Evolutionary conservation across 2,329 filamentous ascomycete genomes (phyloP), one percentile per base, ranked within the genome.

Genomic region (Alternaria sp.): DNA sequence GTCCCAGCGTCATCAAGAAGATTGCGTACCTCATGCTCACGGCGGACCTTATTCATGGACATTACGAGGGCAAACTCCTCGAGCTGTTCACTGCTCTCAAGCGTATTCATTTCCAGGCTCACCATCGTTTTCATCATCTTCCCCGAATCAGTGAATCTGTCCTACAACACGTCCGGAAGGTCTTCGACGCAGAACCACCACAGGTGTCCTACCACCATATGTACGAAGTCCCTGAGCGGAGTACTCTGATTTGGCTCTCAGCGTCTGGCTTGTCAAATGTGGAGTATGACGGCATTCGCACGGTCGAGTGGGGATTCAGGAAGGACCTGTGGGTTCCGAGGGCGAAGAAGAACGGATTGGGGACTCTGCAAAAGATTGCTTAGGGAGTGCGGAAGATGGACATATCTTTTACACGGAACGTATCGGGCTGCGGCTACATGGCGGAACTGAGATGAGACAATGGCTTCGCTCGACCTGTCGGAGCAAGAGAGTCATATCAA

Each of bases 391-490:
- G 0, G 37, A 41, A 3, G 37, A 11, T 41, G 33, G 15, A 0
- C n/a, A 41, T 3, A 0, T 3, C 37, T 18, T 41, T 1, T 3
- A 41, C 5, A n/a, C 8, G 21, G 20, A 3, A 14, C 3, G 25
- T 3, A 20, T 28, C n/a, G 6, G 12, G 4, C 46, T 4, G 15
- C 15, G 12, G n/a, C 5, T 10, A 9, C 2, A 41, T 41, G 15
- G 33, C 15, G 4, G 33, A n/a, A n/a, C n/a, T n/a, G 10, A 6
- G 7, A 11, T 14, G n/a, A 8, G 7, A 33, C 2, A 1, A 51
- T 3, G 30, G 26, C 2, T 21, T 2, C 2, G 2, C 14, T 5
- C 2, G 2, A n/a, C 7, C 18, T 14, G n/a, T 8, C 14, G 5
- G 7, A 30, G 47, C 47, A 50, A 50, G 6, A 50, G 1, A n/a